Evolutionary conservation across 768 basidiomycete genomes (phyloP), one percentile per base, ranked within the genome.

Genomic region (Steccherinum ochraceum): DNA sequence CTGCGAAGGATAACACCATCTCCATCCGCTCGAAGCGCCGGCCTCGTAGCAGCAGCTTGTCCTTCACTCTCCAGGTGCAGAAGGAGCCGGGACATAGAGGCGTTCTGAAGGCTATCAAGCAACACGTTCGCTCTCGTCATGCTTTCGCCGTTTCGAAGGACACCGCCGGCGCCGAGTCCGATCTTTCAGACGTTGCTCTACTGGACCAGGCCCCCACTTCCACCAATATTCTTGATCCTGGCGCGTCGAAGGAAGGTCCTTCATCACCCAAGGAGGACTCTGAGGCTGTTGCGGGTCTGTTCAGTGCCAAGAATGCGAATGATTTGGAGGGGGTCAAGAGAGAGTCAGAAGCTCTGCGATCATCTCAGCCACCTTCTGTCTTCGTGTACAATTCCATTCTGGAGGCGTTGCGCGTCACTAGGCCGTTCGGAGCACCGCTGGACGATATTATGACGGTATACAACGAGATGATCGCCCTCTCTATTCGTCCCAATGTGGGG

Each of bases 391-490:
- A 53, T 26, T 41, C 44, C 56, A 51, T 55, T 58, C 52, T 56
- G 57, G 54, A 41, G 16, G 45, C 47, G 59, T 12, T 92, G 2
- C 58, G 71, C 30, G 60, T 65, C 25, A 69, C 75, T 46, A 74
- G 83, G 56, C 41, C 50, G 16, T 50, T 61, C 10, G 81, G 81
- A 5, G 77, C 79, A 54, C 78, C 81, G 4, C 72, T 89, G 24
- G 65, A 73, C 0, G 61, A 75, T 40, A 67, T 91, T 30, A 64
- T 87, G 48, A 77, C 82, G 45, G 74, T 82, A 2, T 94, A 93
- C 69, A 79, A 89, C 55, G 72, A 80, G 45, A 80, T 94, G 75
- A 68, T 92, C 51, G 68, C 73, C 23, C 72, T 68, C 24, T 76
- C 79, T 16, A 63, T 93, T 3, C 59, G 77, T 0, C 91, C 93